phyloP scores from a whole-genome alignment of 2,329 filamentous ascomycete genomes.

The Aspergillus hortae region DNA sequence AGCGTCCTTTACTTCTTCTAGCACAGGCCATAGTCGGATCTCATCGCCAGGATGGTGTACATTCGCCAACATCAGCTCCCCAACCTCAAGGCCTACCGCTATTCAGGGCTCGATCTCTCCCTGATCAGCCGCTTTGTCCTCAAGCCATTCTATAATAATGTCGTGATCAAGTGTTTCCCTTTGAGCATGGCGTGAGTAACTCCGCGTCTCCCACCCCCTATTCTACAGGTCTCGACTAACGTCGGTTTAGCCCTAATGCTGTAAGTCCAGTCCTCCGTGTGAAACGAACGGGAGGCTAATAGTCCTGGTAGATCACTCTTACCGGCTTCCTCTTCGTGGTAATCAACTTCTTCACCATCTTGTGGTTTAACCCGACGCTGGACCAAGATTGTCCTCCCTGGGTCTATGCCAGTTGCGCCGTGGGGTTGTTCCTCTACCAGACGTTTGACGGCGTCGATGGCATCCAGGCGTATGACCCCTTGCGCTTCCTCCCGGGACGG shows the following conservation, averaged over 20 bases:
- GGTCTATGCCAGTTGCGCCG: slow-evolving; percentile 91
- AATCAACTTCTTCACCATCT: slow-evolving; percentile 80
- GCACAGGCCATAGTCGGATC: too few relatives aligned
- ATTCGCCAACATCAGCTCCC: slow-evolving; percentile 87
- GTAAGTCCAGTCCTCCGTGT: slow-evolving; percentile 31
- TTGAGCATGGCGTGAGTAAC: slow-evolving; percentile 79
- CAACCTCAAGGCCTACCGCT: slow-evolving; percentile 91
- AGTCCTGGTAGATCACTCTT: slow-evolving; percentile 66
- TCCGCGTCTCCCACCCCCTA: slow-evolving; percentile 2
- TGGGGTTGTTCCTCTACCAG: slow-evolving; percentile 92
- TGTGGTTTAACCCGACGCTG: slow-evolving; percentile 94
- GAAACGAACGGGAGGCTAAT: slow-evolving; percentile 9
- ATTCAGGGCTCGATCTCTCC: slow-evolving; percentile 86
- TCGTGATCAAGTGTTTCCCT: slow-evolving; percentile 91
- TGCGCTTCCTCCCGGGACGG: background rate
- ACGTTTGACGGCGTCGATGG: slow-evolving; percentile 98
- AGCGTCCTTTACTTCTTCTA: too few relatives aligned
- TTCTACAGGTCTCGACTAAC: slow-evolving; percentile 9
- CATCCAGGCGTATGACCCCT: slow-evolving; percentile 70
- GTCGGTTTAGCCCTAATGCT: slow-evolving; percentile 44
- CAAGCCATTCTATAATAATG: slow-evolving; percentile 95
- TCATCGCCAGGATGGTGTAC: slow-evolving; percentile 70
- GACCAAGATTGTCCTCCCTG: slow-evolving; percentile 90
- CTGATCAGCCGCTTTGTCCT: slow-evolving; percentile 87
- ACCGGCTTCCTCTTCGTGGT: slow-evolving; percentile 88